Evolutionary conservation across 495 filamentous ascomycete genomes (phyloP).

Genomic region (Eremomyces bilateralis): DNA sequence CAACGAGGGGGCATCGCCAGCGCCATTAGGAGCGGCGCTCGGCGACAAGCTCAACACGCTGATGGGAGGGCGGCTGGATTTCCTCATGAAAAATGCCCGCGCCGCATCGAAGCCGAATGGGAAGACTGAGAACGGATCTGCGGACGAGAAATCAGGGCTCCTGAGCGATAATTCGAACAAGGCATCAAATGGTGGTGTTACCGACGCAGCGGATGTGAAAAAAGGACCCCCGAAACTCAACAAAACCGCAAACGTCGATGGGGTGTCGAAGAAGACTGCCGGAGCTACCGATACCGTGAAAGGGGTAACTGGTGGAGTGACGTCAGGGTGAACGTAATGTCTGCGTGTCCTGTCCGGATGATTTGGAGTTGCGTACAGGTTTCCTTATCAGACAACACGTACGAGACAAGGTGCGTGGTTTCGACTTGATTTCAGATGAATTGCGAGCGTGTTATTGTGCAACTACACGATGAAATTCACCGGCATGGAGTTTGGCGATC

Average conservation of each 20-base stretch:
- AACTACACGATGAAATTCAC: too few species aligned
- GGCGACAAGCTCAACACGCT: constrained; percentile 19
- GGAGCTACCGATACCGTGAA: background rate
- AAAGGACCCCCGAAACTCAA: too few species aligned
- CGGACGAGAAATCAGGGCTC: background rate
- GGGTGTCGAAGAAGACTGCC: background rate
- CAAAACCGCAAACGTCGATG: background rate
- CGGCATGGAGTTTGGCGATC: too few species aligned
- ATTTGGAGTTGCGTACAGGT: too few species aligned
- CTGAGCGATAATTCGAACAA: background rate
- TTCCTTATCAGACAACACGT: too few species aligned
- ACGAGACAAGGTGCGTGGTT: too few species aligned
- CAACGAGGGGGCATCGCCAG: constrained; percentile 12
- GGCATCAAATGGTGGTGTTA: background rate
- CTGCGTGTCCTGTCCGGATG: too few species aligned
- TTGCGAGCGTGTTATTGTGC: too few species aligned
- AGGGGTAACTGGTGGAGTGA: background rate
- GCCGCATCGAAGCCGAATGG: too few species aligned
- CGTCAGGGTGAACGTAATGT: background rate
- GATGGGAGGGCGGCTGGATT: constrained; percentile 18
- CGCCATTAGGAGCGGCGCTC: constrained; percentile 12
- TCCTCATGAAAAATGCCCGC: constrained; percentile 11
- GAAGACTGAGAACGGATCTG: background rate
- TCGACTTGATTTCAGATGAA: too few species aligned
- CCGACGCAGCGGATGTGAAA: background rate